phyloP scores from a whole-genome alignment of 1,284 basidiomycete genomes.

The Anthracocystis panici-leucophaei region DNA sequence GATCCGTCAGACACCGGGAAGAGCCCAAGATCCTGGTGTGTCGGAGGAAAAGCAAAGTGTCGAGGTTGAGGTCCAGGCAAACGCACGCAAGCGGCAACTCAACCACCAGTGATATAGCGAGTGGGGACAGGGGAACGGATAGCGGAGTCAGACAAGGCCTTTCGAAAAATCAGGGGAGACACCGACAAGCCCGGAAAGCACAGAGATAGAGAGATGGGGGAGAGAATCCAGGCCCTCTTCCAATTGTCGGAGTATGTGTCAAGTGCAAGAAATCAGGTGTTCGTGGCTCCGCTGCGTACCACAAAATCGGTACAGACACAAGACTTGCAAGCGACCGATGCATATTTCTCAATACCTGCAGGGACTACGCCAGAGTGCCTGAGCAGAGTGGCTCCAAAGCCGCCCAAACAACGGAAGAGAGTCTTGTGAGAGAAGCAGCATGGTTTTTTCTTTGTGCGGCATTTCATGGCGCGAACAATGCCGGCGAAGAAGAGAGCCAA shows the following conservation, averaged over 20 bases:
- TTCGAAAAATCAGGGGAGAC: slow-evolving; percentile 2
- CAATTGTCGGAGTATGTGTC: slow-evolving; percentile 5
- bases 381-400: slow-evolving; percentile 10
- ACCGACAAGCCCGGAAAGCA: slow-evolving; percentile 13
- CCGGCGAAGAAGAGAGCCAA: background rate
- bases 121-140: background rate
- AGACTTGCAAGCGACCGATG: background rate
- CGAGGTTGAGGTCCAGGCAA: slow-evolving; percentile 6
- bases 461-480: too few species aligned
- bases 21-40: background rate
- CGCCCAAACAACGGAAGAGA: slow-evolving; percentile 2
- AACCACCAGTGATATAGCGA: background rate
- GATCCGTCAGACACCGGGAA: background rate
- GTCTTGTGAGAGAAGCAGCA: too few species aligned
- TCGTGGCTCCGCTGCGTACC: slow-evolving; percentile 19
- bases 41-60: slow-evolving; percentile 7
- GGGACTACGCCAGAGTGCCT: too few species aligned
- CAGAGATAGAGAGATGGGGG: background rate
- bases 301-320: slow-evolving; percentile 18
- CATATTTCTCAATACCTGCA: too few species aligned
- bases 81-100: slow-evolving; percentile 2
- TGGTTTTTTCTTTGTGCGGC: too few species aligned
- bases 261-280: slow-evolving; percentile 18
- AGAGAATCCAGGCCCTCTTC: slow-evolving; percentile 26
- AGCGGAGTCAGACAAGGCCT: slow-evolving; percentile 7